Evolutionary conservation across 352 stramenopile species (phyloP), one percentile per base, ranked within the genome.

Genomic region (Achlya hypogyna): DNA sequence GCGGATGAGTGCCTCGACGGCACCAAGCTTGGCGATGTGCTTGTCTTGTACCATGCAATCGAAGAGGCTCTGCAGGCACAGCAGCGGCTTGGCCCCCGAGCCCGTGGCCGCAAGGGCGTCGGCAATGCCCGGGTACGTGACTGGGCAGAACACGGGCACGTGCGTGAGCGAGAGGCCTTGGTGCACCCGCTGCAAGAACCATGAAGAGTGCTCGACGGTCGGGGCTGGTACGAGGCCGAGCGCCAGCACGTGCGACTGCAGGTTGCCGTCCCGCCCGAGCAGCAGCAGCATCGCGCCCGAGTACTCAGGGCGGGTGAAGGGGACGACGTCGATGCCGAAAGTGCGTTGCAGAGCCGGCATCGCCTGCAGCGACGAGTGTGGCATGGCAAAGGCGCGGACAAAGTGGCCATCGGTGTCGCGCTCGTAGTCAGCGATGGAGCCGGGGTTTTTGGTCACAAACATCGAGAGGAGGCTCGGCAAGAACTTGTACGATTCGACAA

Each of bases 401-500:
- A 93, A 93, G 51, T 87, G 82, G 20, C 76, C 74, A 22, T 79
- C 72, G 22, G 77, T 54, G 34, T 87, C 77, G 58, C 86, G 87
- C 45, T 87, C 78, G 59, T 89, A 87, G 20, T 71, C 73, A 5
- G 83, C 75, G 8, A 71, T 80, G 0, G 84, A 89, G 1, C 75
- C 78, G 10, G 82, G 76, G 62, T 93, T 93, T 68, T 88, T 88
- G 53, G 78, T 82, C 9, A 69, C 73, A 66, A 89, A 91, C 5
- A 81, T 85, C 38, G 88, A 76, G 9, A 91, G 70, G 25, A 93
- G 59, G 34, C 78, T 88, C 23, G 84, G 81, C 25, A 93, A 84
- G 53, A 89, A 85, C 69, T 89, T 89, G 74, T 93, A 93, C 70
- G 81, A 90, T 58, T 91, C 82, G 0, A 79, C 81, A 25, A 93